Base-by-base conservation (phyloP, 2,329 filamentous ascomycete genomes). In the Exophiala sideris region DNA sequence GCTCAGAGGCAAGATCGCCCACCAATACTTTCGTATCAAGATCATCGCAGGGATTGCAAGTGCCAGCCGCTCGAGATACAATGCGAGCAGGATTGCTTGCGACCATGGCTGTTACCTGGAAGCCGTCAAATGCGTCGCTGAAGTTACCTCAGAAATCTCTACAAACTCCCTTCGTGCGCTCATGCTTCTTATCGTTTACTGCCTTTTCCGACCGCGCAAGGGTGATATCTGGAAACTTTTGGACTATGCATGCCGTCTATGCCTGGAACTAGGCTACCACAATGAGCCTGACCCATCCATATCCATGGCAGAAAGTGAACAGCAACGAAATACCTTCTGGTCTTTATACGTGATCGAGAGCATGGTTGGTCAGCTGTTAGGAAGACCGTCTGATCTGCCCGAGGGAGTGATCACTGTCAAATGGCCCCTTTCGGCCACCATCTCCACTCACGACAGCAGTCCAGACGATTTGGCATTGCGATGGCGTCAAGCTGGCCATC, bases 281-380 rank as follows among this genome's bases (percentile, higher is more conserved):
- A 63, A 63, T 1, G 65, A 66, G 32, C 42, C 41, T 12, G 54
- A 52, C 16, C 41, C 32, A 11, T 34, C 36, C 3, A 11, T 45
- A 7, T 35, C 54, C 38, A 46, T 20, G 10, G 53, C 52, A 14
- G 47, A 40, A 5, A 20, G 35, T 45, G 48, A 56, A 40, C 53
- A 34, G 29, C 34, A 56, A 21, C 45, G 54, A 33, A 58, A 65
- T 51, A 52, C 62, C 0, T 68, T 68, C 34, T 68, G 64, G 66
- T 62, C 63, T 9, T 58, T 68, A 1, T 68, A 68, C 39, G 62
- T 65, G 14, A 64, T 67, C n/a, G 66, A 68, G 49, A 58, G 64
- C 18, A 67, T 67, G 18, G 61, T 66, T 9, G 64, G 66, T 3
- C 66, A 68, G 49, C 54, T 68, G 7, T 68, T 68, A 52, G 66